phyloP scores from a whole-genome alignment of 2,329 filamentous ascomycete species.

The Colletotrichum chrysophilum region DNA sequence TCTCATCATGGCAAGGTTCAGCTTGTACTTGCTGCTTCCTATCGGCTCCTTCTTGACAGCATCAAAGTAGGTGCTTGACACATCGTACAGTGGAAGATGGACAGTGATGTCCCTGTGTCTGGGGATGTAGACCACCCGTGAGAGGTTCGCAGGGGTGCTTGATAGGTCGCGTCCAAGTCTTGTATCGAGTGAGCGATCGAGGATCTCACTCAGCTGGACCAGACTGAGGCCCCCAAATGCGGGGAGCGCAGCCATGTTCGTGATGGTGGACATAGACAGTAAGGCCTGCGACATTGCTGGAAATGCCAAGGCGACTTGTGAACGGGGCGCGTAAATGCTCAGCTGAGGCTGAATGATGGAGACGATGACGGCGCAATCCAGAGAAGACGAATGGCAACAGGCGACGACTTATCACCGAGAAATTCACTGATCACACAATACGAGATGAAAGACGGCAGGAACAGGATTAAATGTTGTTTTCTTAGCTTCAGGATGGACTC shows the following conservation, averaged over 20 bases:
- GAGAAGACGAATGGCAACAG: background rate
- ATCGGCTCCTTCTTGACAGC: background rate
- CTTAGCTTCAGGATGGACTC: background rate
- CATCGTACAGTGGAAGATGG: conserved; percentile 23
- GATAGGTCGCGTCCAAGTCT: background rate
- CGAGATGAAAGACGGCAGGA: background rate
- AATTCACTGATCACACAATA: background rate
- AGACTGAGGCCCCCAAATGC: background rate
- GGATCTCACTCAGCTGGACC: background rate
- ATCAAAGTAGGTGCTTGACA: background rate
- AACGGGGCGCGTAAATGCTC: background rate
- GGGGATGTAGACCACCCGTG: conserved; percentile 19
- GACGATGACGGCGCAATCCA: background rate
- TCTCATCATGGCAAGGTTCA: conserved; percentile 16
- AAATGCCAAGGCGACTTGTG: background rate
- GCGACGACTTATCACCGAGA: background rate
- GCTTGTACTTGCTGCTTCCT: conserved; percentile 17
- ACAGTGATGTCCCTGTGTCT: background rate
- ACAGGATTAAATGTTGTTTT: background rate
- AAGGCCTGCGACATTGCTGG: background rate
- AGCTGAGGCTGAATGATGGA: background rate
- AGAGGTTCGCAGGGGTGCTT: conserved; percentile 8
- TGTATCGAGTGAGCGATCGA: background rate
- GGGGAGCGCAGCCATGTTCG: background rate
- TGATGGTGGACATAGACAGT: background rate